Base-by-base conservation (phyloP, 805 yeast genomes). In the Suhomyces emberorum region DNA sequence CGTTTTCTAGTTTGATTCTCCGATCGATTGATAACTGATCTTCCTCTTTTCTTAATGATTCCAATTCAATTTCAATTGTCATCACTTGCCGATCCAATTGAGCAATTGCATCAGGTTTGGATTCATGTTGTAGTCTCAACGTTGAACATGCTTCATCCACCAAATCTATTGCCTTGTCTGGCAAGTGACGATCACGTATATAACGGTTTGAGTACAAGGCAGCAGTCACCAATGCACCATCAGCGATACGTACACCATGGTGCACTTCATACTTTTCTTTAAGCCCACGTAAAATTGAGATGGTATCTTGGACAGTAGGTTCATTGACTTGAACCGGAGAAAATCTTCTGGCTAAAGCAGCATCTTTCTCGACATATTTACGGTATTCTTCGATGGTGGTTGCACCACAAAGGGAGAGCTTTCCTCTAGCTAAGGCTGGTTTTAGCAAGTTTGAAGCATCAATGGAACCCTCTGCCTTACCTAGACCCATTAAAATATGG, bases 131-230 rank as follows among this genome's bases (percentile, higher is more conserved):
- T 41, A 91, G 69, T 46, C 98, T 72, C 40, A 91, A 70, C 0
- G 95, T 95, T 3, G 97, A 93, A 65, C 98, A 89, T 0, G 98
- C 97, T 57, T 91, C 98, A 63, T 91, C 98, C 2, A 91, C 93
- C 47, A 91, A 73, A 61, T 91, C 98, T 47, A 91, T 91, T 15
- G 98, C 98, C 66, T 91, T 91, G 55, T 91, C 98, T 1, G 98
- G 98, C 25, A 91, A 66, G 52, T 80, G 88, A 37, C 98, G 66
- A 57, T 91, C 97, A 3, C 95, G 84, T 38, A 91, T 86, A 57
- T 91, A 91, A 45, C 98, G 74, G 54, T 88, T 86, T 32, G 95
- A 80, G 54, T 89, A 77, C 5, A 86, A 81, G 0, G 96, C 96
- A 9, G 98, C 96, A 0, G 96, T 84, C 2, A 91, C 97, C 38